Evolutionary conservation across 2,329 filamentous ascomycete genomes (phyloP).

Genomic region (Arthrinium puccinioides): DNA sequence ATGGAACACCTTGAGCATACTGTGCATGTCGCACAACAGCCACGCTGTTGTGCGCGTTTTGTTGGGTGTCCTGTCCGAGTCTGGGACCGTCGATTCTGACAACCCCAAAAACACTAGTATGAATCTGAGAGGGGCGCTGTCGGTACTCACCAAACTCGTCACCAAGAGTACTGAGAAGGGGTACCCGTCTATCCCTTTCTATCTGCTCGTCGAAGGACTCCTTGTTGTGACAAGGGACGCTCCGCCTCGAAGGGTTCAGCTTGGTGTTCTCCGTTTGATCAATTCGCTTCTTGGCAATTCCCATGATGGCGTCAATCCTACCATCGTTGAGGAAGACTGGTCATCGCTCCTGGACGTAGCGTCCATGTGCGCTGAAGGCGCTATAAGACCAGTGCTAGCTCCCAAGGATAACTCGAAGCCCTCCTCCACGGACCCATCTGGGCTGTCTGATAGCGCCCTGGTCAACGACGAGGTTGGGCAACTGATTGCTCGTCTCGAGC

Average conservation of each 20-base stretch:
- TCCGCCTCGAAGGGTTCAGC: slow-evolving; percentile 36
- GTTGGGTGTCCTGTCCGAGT: slow-evolving; percentile 53
- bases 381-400: slow-evolving; percentile 12
- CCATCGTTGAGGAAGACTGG: slow-evolving; percentile 62
- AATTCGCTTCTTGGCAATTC: slow-evolving; percentile 49
- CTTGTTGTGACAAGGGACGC: slow-evolving; percentile 39
- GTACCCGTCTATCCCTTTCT: slow-evolving; percentile 52
- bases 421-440: slow-evolving; percentile 19
- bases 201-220: slow-evolving; percentile 51
- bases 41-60: slow-evolving; percentile 61
- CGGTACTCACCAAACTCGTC: slow-evolving; percentile 56
- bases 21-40: slow-evolving; percentile 68
- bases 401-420: slow-evolving; percentile 14
- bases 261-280: slow-evolving; percentile 42
- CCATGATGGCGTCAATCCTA: slow-evolving; percentile 42
- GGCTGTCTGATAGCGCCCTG: slow-evolving; percentile 26
- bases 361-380: slow-evolving; percentile 40
- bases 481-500: slow-evolving; percentile 43
- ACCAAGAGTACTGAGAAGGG: slow-evolving; percentile 51
- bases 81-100: too few species aligned
- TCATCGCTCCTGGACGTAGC: slow-evolving; percentile 52
- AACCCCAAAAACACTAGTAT: slow-evolving; percentile 44
- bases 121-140: slow-evolving; percentile 55
- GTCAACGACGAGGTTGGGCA: slow-evolving; percentile 34
- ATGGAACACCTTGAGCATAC: slow-evolving; percentile 63